Conservation (phyloP, 2,329 filamentous ascomycete genomes). For the Aspergillus bombycis region DNA sequence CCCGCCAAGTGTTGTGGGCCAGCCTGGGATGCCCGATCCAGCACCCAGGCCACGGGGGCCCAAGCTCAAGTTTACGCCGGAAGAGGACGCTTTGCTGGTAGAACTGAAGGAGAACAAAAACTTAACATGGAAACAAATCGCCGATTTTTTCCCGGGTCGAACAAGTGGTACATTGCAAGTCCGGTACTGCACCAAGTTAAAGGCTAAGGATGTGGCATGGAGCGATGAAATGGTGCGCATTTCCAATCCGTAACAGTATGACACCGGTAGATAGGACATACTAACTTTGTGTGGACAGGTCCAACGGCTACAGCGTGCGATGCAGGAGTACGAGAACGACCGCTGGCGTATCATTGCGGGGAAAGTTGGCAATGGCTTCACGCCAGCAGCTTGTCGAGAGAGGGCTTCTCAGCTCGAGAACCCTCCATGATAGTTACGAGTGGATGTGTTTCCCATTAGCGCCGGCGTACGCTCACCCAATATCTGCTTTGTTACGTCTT, state of each 20-base stretch:
- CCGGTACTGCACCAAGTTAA: constrained; percentile 91
- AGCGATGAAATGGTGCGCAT: constrained; percentile 80
- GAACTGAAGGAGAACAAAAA: constrained; percentile 94
- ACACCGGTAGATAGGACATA: background rate
- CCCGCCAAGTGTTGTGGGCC: constrained; percentile 82
- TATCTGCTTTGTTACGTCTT: background rate
- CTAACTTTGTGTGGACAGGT: constrained; percentile 32
- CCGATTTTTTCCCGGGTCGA: constrained; percentile 90
- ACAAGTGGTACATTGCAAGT: constrained; percentile 91
- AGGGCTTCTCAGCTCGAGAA: constrained; percentile 58
- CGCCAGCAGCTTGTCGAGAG: constrained; percentile 82
- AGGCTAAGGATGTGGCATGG: constrained; percentile 92
- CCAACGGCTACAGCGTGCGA: constrained; percentile 42
- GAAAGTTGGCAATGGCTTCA: constrained; percentile 89
- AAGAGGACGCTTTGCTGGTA: constrained; percentile 85
- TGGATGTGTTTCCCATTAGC: constrained; percentile 4
- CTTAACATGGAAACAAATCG: constrained; percentile 96
- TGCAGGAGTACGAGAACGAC: constrained; percentile 58
- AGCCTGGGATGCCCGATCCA: constrained; percentile 82
- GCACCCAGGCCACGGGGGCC: constrained; percentile 80
- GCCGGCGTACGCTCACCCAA: background rate
- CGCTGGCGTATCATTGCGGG: constrained; percentile 90
- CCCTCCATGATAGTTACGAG: constrained; percentile 13
- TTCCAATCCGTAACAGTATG: background rate
- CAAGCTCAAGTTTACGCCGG: constrained; percentile 90